A percentile compares a stretch with the other conserved stretches of the same genome.
Evolutionary conservation across 495 filamentous ascomycete species (phyloP).

Genomic region (Cercophora samala): DNA sequence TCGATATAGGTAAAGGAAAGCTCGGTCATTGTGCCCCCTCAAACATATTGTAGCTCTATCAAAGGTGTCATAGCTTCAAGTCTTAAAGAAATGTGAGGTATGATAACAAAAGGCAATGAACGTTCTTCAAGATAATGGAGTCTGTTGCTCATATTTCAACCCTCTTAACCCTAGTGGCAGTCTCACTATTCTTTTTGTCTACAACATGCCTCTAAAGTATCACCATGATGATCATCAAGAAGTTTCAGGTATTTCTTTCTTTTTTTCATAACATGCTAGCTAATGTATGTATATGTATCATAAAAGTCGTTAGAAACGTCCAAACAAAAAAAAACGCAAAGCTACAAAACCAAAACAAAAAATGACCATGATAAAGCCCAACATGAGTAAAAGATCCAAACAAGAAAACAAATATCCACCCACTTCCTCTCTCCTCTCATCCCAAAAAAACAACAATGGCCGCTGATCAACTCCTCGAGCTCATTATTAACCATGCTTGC

Average conservation of each 20-base stretch:
- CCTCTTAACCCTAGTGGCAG: too few species aligned
- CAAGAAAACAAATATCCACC: background rate
- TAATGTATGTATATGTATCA: background rate
- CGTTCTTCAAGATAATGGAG: too few species aligned
- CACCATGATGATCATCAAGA: background rate
- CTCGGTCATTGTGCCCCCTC: too few species aligned
- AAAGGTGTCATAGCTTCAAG: too few species aligned
- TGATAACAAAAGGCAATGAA: too few species aligned
- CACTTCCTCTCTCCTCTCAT: background rate
- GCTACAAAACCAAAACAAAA: background rate
- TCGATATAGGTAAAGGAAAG: too few species aligned
- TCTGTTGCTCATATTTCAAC: too few species aligned
- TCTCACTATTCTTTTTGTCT: too few species aligned
- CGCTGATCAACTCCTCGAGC: constrained; percentile 10
- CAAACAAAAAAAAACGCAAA: background rate
- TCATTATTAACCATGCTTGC: background rate
- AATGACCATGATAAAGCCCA: background rate
- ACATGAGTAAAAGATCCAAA: background rate
- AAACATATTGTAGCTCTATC: too few species aligned
- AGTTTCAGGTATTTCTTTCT: background rate
- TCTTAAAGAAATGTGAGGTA: too few species aligned
- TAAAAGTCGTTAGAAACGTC: constrained; percentile 1
- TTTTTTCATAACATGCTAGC: background rate
- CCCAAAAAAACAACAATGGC: constrained; percentile 1
- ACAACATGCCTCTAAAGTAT: background rate